phyloP scores from a whole-genome alignment of 2,329 filamentous ascomycete genomes.

The Aspergillus japonicus region DNA sequence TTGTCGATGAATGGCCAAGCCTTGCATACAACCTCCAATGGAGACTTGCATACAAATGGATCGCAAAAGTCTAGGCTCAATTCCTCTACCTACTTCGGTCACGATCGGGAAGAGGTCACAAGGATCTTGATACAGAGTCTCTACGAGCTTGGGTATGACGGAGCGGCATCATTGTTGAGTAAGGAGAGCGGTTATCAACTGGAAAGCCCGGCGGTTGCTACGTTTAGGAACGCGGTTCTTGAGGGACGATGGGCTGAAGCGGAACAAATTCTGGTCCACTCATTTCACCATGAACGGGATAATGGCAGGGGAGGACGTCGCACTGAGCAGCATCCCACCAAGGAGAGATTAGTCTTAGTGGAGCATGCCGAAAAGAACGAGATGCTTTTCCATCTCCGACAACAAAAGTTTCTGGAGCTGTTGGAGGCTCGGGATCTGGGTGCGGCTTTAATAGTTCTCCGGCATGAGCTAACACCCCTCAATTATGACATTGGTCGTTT shows the following conservation, averaged over 20 bases:
- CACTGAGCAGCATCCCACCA: constrained; percentile 24
- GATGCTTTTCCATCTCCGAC: constrained; percentile 84
- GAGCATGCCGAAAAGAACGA: constrained; percentile 71
- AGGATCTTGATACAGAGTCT: constrained; percentile 89
- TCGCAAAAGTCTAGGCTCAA: constrained; percentile 32
- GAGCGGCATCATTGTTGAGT: constrained; percentile 71
- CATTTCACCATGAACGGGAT: constrained; percentile 43
- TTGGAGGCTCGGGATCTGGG: constrained; percentile 73
- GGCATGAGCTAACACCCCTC: constrained; percentile 82
- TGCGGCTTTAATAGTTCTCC: constrained; percentile 75
- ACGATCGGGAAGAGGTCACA: constrained; percentile 89
- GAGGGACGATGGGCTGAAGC: constrained; percentile 79
- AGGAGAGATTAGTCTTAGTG: constrained; percentile 68
- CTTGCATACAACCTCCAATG: constrained; percentile 35
- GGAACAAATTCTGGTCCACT: constrained; percentile 71
- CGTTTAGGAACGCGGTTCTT: constrained; percentile 77
- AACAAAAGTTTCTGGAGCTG: constrained; percentile 93
- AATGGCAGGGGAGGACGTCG: constrained; percentile 42
- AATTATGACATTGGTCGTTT: constrained; percentile 74
- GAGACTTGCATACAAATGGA: constrained; percentile 41
- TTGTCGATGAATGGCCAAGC: constrained; percentile 58
- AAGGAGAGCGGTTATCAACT: constrained; percentile 83
- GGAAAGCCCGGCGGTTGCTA: constrained; percentile 81
- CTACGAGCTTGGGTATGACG: constrained; percentile 80
- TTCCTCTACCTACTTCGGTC: constrained; percentile 67